Evolutionary conservation across 768 basidiomycete species (phyloP).

Genomic region (Boletus fagicola): DNA sequence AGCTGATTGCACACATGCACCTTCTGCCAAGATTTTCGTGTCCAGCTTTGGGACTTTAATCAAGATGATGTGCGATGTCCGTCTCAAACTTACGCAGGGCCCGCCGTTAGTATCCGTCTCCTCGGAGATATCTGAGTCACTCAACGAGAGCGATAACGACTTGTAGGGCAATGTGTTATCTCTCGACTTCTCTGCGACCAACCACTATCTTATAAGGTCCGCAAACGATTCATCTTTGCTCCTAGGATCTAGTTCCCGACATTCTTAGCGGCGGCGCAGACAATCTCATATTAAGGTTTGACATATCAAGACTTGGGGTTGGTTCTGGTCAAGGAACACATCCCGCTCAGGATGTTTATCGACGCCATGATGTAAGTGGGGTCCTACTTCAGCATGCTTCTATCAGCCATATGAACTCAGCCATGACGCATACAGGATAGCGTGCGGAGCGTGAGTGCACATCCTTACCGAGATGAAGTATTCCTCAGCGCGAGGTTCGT

Average conservation of each 20-base stretch:
- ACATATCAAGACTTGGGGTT: slow-evolving; percentile 40
- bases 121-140: slow-evolving; percentile 26
- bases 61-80: slow-evolving; percentile 51
- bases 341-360: slow-evolving; percentile 28
- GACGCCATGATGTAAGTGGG: slow-evolving; percentile 32
- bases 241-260: slow-evolving; percentile 6
- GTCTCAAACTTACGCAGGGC: slow-evolving; percentile 45
- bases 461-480: slow-evolving; percentile 64
- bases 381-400: slow-evolving; percentile 11
- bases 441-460: slow-evolving; percentile 63
- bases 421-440: slow-evolving; percentile 47
- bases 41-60: slow-evolving; percentile 67
- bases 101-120: slow-evolving; percentile 30
- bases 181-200: slow-evolving; percentile 66
- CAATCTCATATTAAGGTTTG: slow-evolving; percentile 51
- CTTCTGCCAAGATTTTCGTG: slow-evolving; percentile 44
- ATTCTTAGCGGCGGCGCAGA: slow-evolving; percentile 54
- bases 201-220: slow-evolving; percentile 63
- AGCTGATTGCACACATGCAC: too few relatives aligned
- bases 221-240: slow-evolving; percentile 30
- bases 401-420: slow-evolving; percentile 20
- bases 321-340: slow-evolving; percentile 7
- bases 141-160: slow-evolving; percentile 18
- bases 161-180: slow-evolving; percentile 67
- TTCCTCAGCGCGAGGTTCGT: slow-evolving; percentile 67